Base-by-base conservation (phyloP, 371 early-diverging fungal species). In the Rhizopus sp. region DNA sequence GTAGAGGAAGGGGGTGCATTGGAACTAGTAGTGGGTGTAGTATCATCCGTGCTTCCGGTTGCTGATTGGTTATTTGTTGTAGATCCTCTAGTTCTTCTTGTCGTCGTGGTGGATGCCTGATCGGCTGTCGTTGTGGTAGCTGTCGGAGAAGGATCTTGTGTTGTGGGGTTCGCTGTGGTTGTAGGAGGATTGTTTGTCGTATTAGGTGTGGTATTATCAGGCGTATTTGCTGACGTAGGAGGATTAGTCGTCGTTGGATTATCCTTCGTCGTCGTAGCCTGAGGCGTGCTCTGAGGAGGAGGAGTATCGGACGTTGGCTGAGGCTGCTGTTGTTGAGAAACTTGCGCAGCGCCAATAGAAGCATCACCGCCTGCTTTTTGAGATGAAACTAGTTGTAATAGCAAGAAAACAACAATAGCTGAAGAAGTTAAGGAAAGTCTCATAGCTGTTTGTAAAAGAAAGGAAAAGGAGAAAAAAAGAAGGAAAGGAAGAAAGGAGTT, bases 311-410 rank as follows among this genome's bases (percentile, higher is more conserved):
- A 47, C 15, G 59, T 10, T 15, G 44, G 29, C 13, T 55, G 3
- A 10, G 23, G 35, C n/a, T 34, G 30, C 29, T 31, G 53, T 32
- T 57, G 48, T n/a, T 37, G 15, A 17, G 31, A 44, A 2, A n/a
- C 50, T 23, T 57, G 58, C 13, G 29, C 30, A 30, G 55, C 13
- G 31, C 44, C 44, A 53, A 13, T 44, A 6, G 17, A 38, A 13
- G 7, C 54, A 34, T 29, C 46, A 33, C 17, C n/a, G 13, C 39
- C 37, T 51, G 52, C 35, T 16, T 41, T 13, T 40, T 44, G 54
- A n/a, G 48, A 12, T 53, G 53, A 13, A 7, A 46, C 16, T 6
- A 60, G 12, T 3, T 57, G 39, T 32, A 57, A 37, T 10, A 63
- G n/a, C 9, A 59, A 35, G 6, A 58, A 37, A 12, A 39, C 59